phyloP scores from a whole-genome alignment of 148 eudicot species.

The Agrostemma githago region DNA sequence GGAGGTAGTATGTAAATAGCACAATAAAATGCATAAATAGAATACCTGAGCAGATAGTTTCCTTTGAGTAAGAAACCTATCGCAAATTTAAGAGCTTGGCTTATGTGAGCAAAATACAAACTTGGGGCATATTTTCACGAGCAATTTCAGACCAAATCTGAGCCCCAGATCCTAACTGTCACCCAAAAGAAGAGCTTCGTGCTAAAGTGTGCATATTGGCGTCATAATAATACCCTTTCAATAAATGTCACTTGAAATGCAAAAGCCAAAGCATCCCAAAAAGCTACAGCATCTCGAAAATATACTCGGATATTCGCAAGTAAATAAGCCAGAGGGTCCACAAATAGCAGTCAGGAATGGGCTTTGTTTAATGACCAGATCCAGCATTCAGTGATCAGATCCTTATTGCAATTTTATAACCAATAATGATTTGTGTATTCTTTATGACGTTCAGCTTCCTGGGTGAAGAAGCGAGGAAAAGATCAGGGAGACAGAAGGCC shows the following conservation, averaged over 20 bases:
- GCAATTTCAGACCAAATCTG: conserved; percentile 3
- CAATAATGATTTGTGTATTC: not conserved
- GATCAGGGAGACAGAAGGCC: not conserved
- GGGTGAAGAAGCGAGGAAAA: not conserved
- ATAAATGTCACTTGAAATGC: conserved; percentile 11
- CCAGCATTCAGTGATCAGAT: not conserved
- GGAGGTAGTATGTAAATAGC: not conserved
- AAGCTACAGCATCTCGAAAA: not conserved
- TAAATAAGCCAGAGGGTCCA: conserved; percentile 14
- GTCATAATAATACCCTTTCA: not conserved
- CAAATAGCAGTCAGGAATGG: conserved; percentile 13
- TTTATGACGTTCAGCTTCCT: conserved; percentile 9
- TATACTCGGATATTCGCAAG: conserved; percentile 4
- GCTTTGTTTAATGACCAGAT: conserved; percentile 7
- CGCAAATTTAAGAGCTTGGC: conserved; percentile 1
- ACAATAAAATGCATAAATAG: not conserved
- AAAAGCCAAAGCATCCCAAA: conserved; percentile 18
- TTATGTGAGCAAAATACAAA: conserved; percentile 17
- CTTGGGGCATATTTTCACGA: not conserved
- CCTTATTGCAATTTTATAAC: not conserved
- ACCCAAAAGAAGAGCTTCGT: not conserved
- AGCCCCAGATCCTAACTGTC: not conserved
- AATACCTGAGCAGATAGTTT: conserved; percentile 25
- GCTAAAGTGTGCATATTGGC: not conserved
- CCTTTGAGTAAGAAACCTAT: conserved; percentile 21